Conservation (phyloP, 1,284 basidiomycete genomes). For the Leccinum holopus region DNA sequence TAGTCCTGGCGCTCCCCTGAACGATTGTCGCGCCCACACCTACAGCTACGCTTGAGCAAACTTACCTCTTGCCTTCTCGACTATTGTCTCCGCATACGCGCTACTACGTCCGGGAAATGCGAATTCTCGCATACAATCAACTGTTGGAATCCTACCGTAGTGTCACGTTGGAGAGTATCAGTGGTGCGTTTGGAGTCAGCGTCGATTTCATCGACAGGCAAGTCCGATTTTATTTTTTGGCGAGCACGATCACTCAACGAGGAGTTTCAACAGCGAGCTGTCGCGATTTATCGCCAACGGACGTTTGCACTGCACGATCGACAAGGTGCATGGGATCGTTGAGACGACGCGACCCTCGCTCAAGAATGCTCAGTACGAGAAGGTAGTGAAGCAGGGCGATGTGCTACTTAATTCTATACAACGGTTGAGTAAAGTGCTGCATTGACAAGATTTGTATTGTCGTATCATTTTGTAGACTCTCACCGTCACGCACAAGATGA, state of each 20-base stretch:
- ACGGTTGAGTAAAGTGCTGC: constrained; percentile 72
- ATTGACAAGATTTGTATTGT: constrained; percentile 38
- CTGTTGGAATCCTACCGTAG: constrained; percentile 90
- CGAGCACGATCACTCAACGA: constrained; percentile 2
- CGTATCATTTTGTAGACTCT: not conserved
- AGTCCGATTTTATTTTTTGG: constrained; percentile 43
- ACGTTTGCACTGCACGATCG: constrained; percentile 89
- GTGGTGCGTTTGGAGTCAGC: constrained; percentile 87
- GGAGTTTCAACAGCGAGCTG: constrained; percentile 65
- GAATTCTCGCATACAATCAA: constrained; percentile 92
- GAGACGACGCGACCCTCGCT: constrained; percentile 88
- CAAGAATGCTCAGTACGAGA: constrained; percentile 91
- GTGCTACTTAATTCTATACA: constrained; percentile 80
- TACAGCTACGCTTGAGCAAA: constrained; percentile 83
- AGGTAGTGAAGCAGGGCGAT: constrained; percentile 87
- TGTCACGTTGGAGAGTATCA: constrained; percentile 86
- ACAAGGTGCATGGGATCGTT: constrained; percentile 92
- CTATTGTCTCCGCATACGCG: constrained; percentile 85
- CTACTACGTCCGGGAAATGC: constrained; percentile 95
- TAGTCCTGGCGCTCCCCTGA: not conserved
- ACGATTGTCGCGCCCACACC: not conserved
- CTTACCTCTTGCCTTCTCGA: constrained; percentile 83
- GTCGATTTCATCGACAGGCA: constrained; percentile 86
- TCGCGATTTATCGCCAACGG: constrained; percentile 91
- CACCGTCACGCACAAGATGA: not conserved